Base-by-base conservation (phyloP, 1,139 yeast genomes). In the Kodamaea ohmeri region DNA sequence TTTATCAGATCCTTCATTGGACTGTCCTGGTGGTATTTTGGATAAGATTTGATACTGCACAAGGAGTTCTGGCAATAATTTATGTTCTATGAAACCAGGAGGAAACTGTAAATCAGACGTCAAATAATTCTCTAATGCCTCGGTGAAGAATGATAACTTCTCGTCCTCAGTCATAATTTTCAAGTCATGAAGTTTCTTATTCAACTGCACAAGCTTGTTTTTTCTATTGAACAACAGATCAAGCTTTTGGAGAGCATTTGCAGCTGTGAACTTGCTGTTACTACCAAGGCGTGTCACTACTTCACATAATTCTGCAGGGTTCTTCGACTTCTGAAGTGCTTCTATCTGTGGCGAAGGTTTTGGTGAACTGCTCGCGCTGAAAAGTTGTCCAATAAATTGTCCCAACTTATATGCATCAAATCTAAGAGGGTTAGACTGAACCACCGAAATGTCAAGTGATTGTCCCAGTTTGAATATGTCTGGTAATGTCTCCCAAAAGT, bases 321-420 rank as follows among this genome's bases (percentile, higher is more conserved):
- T 35, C 18, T 38, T 38, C 1, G 34, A 17, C n/a, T 34, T 33
- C 2, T 43, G 20, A 13, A 38, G 32, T 21, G 45, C 40, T 13
- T 25, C 38, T 9, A 35, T 39, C 14, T 25, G 25, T 21, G 37
- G 40, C 4, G 31, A 41, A 20, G 36, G 36, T n/a, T 30, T 32
- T 9, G 32, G 22, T 3, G 44, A 34, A 32, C 48, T 47, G 12
- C 51, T 49, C 1, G 40, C 35, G 7, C 44, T 58, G 53, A 80
- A 76, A 2, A 59, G 46, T 58, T 66, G 44, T 45, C 64, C 70
- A 8, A 84, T 70, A 25, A 87, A 65, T 3, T 63, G 59, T 2
- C 89, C 95, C 32, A 81, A 65, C 41, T 71, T 70, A 60, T 71
- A 83, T 0, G 94, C 69, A 53, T 88, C 96, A 38, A 76, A 63